Evolutionary conservation across 1,284 basidiomycete genomes (phyloP), one percentile per base, ranked within the genome.

Genomic region (Thelephora terrestris): DNA sequence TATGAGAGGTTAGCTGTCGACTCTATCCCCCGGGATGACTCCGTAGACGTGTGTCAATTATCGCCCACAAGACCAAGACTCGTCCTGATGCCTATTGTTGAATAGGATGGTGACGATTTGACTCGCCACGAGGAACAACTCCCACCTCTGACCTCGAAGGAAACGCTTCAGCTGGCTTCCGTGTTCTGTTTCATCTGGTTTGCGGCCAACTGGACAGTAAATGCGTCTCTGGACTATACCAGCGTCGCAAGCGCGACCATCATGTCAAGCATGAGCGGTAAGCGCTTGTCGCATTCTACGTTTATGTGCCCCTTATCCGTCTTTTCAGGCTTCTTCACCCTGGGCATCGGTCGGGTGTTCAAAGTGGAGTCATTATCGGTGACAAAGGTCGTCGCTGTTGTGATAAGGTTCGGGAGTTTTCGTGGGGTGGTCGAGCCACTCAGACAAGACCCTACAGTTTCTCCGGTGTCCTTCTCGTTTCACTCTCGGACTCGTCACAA

Each of bases 171-270:
- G 40, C 71, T 96, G 10, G 89, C 92, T 1, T 70, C 78, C 3
- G 68, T 75, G 51, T 96, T 95, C 64, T 89, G 84, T 58, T 71
- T 89, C 47, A 71, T 92, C 42, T 93, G 91, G 91, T 95, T 96
- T 59, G 71, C 83, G 37, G 93, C 93, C 17, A 96, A 96, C 61
- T 96, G 91, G 90, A 67, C 81, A 6, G 68, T 93, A 40, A 95
- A 93, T 62, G 81, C 82, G 1, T 74, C 86, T 9, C 71, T 96
- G 43, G 81, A 78, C 34, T 87, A 83, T 63, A 96, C 94, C 1
- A 91, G 82, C 57, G 93, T 96, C 21, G 89, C 91, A 4, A 94
- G 90, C 60, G 81, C 89, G 21, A 96, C 92, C 3, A 86, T 97
- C 38, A 64, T 96, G 45, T 86, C 88, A 3, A 84, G 84, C 60